Evolutionary conservation across 2,329 filamentous ascomycete genomes (phyloP), one percentile per base, ranked within the genome.

Genomic region (Metarhizium album): DNA sequence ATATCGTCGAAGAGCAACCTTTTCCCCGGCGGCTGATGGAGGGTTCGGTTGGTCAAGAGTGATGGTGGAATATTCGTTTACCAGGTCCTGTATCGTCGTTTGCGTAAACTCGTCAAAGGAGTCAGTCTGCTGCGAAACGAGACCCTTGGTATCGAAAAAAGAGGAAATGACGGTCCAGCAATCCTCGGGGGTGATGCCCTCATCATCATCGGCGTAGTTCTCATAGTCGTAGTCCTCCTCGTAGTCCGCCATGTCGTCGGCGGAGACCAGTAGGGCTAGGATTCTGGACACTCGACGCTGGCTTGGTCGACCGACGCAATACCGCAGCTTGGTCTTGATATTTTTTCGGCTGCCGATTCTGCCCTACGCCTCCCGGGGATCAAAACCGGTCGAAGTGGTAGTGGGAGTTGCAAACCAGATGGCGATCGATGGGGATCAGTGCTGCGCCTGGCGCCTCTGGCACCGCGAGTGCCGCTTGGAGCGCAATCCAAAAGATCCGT

Each of bases 111-210:
- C 90, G 70, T 98, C 90, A 71, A 95, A 98, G 0, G 94, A 98
- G 67, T 97, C 91, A 55, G 97, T 84, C 74, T 98, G 93, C 70
- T 98, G 91, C 16, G 93, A 95, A 22, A 95, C 93, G 31, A 98
- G 79, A 62, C 93, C 91, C 71, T 97, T 98, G 55, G 83, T 80
- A 60, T 96, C 89, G 72, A 98, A 98, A 75, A 96, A 97, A 9
- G 93, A 87, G 51, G 87, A 90, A 66, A 98, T 97, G 63, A 97
- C 91, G 57, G 86, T 87, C 93, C 94, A 98, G 75, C 90, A 96
- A 71, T 98, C 94, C 74, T 97, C 93, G 54, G 90, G 88, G 24
- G 90, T 95, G 72, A 97, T 95, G 59, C 75, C 75, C 53, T 77
- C 72, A 55, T 83, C 80, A 35, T 80, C 83, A 55, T 86, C 82